Base-by-base conservation (phyloP, 371 early-diverging fungal species). In the Mortierella sp. region DNA sequence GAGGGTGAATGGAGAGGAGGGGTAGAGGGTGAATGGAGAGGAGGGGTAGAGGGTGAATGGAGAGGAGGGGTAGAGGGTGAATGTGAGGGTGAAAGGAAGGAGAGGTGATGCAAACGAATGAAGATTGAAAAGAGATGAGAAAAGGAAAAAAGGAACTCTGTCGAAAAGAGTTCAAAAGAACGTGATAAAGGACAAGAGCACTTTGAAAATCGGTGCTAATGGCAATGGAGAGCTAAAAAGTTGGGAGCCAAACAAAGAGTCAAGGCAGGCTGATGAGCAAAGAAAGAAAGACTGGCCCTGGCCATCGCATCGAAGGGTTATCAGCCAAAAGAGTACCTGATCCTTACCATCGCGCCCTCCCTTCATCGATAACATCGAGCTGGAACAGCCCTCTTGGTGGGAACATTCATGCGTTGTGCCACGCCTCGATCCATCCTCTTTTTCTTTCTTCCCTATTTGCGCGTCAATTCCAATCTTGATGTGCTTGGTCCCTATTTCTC, bases 201-300 rank as follows among this genome's bases (percentile, higher is more conserved):
- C 40, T 53, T 63, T 63, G 63, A 68, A 53, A 68, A 24, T 52
- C 24, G 44, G 55, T 40, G 47, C 39, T 44, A 48, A 48, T 68
- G 74, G 26, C 67, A 68, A 45, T 48, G 2, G 26, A 53, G 3
- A 11, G 29, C 14, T 6, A 19, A 8, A 47, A 50, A n/a, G 61
- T 61, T 22, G 61, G 37, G 61, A 61, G 61, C 61, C 61, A 9
- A 7, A 9, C 6, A 14, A 34, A 58, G 22, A 34, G 61, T 58
- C 58, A 19, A 58, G 61, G 37, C 61, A 58, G 22, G 22, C 10
- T 61, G 22, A 3, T 61, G 61, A 19, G 58, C 34, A 58, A 34
- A 58, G 37, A 52, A 0, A 9, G n/a, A 26, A 11, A 55, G 37
- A 8, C 55, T 55, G 19, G 55, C 11, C 48, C 6, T 48, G n/a